These are phyloP conservation scores for Herpetomonas samuelpessoai DNA, from an alignment of 208 protist species.

Conservation along the genomic window DNA sequence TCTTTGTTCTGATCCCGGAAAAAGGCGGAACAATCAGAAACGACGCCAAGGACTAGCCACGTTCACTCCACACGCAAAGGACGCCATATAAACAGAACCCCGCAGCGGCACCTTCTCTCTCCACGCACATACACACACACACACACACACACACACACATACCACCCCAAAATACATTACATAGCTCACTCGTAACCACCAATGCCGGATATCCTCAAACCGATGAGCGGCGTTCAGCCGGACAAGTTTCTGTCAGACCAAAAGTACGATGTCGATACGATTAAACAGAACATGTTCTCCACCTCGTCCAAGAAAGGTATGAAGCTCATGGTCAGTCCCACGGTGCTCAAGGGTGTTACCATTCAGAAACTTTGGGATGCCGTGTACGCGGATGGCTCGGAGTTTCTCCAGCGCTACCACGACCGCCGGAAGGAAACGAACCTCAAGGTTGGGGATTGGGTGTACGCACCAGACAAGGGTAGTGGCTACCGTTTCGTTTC, in stretches of 20 bases:
- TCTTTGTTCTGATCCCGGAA: no score
- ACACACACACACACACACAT: no score
- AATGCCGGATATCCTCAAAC: slow-evolving; percentile 44
- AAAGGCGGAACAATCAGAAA: no score
- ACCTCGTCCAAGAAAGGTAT: slow-evolving; percentile 45
- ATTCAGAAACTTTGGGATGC: slow-evolving; percentile 70
- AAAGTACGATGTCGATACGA: slow-evolving; percentile 42
- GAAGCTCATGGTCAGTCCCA: slow-evolving; percentile 66
- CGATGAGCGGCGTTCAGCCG: slow-evolving; percentile 37
- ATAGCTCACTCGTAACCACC: no score
- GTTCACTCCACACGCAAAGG: no score
- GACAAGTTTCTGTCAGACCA: slow-evolving; percentile 60
- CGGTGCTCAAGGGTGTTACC: slow-evolving; percentile 59
- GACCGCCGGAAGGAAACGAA: slow-evolving; percentile 62
- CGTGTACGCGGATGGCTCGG: slow-evolving; percentile 60
- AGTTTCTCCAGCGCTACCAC: slow-evolving; percentile 75
- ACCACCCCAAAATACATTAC: no score
- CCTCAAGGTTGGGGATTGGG: slow-evolving; percentile 56
- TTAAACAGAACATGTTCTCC: slow-evolving; percentile 77
- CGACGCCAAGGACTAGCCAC: no score
- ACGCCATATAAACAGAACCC: no score
- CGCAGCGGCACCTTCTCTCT: no score
- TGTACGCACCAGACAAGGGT: slow-evolving; percentile 64
- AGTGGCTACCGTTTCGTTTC: slow-evolving; percentile 71
- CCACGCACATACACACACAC: no score